phyloP scores from a whole-genome alignment of 768 basidiomycete species.

The Rubroboletus satanas region DNA sequence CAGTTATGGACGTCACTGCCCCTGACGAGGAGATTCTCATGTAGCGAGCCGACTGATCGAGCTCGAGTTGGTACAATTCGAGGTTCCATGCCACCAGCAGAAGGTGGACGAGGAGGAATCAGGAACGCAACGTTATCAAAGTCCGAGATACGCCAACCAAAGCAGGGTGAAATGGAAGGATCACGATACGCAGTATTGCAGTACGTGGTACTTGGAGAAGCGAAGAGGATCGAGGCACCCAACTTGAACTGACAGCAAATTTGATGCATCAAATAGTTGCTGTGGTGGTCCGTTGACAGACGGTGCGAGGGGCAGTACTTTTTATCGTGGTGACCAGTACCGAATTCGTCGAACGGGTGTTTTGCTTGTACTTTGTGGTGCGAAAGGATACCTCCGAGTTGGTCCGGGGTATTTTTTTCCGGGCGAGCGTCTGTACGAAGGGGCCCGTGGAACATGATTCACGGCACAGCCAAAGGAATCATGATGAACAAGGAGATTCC shows the following conservation, averaged over 20 bases:
- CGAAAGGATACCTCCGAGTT: background rate
- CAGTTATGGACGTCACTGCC: background rate
- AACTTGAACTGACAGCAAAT: background rate
- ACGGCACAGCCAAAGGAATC: constrained; percentile 3
- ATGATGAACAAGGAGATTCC: background rate
- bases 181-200: background rate
- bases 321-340: background rate
- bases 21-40: background rate
- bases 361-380: background rate
- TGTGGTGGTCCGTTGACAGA: background rate
- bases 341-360: background rate
- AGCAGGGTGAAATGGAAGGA: constrained; percentile 9
- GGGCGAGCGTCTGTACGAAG: background rate
- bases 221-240: constrained; percentile 7
- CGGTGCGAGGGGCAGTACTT: no score
- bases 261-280: background rate
- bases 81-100: background rate
- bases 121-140: background rate
- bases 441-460: background rate
- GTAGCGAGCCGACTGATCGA: background rate
- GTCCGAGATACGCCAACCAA: background rate
- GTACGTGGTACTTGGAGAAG: background rate
- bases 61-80: background rate
- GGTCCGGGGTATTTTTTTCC: background rate
- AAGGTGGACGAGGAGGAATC: background rate